Conservation (phyloP, 2,329 filamentous ascomycete genomes). For the Claviceps lovelessii region DNA sequence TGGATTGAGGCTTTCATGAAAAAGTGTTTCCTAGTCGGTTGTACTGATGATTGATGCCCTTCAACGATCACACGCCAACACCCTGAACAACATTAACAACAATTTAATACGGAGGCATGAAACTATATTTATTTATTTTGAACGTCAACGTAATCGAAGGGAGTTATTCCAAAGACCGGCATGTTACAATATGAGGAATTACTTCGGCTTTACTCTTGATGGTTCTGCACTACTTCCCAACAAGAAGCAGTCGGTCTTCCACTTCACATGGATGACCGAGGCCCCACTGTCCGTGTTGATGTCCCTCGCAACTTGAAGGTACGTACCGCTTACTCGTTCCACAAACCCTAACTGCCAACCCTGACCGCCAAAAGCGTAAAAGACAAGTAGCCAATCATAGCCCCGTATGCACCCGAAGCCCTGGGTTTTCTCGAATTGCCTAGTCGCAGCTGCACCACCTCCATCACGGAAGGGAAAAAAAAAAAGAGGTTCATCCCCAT, state of each 20-base stretch:
- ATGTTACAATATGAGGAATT: too few relatives aligned
- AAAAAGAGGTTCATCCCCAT: slow-evolving; percentile 11
- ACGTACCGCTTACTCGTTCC: not conserved
- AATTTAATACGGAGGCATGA: too few relatives aligned
- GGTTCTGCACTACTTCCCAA: too few relatives aligned
- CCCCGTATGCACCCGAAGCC: slow-evolving; percentile 10
- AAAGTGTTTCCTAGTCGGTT: too few relatives aligned
- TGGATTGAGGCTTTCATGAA: not conserved
- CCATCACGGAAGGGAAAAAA: slow-evolving; percentile 18
- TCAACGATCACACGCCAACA: too few relatives aligned
- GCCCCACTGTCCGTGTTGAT: too few relatives aligned
- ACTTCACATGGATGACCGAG: not conserved
- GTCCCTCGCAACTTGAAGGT: not conserved
- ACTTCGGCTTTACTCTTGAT: too few relatives aligned
- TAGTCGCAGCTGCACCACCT: slow-evolving; percentile 14
- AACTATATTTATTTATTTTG: too few relatives aligned
- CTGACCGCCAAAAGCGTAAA: slow-evolving; percentile 23
- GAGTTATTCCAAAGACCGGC: too few relatives aligned
- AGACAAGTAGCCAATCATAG: slow-evolving; percentile 6
- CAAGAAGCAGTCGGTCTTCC: not conserved
- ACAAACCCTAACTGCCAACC: slow-evolving; percentile 30
- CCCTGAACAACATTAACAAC: too few relatives aligned
- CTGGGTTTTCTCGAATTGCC: slow-evolving; percentile 16
- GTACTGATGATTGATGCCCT: too few relatives aligned
- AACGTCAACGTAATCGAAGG: too few relatives aligned